Evolutionary conservation across 2,329 filamentous ascomycete species (phyloP), one percentile per base, ranked within the genome.

Genomic region (Aplosporella prunicola): DNA sequence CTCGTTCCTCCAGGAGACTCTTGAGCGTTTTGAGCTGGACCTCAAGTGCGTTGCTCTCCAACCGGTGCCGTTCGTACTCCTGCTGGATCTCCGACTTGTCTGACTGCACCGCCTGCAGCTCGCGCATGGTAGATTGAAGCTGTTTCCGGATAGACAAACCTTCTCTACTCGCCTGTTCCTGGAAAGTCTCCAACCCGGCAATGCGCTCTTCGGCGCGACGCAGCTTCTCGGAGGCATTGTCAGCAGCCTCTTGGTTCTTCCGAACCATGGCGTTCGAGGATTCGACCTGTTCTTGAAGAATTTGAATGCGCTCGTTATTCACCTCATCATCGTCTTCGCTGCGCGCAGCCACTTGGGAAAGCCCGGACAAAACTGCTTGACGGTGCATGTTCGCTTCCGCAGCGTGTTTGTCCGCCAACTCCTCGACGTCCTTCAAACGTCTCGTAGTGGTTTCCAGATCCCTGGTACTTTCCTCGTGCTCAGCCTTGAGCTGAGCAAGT

Each of bases 131-230:
- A 17, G 78, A 72, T 57, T 96, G 91, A 36, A 98, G 72, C 55
- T 96, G 89, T 55, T 91, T 80, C 38, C 91, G 78, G 47, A 96
- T 86, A 23, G 80, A 77, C 38, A 98, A 78, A 32, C 87, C 87
- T 60, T 98, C 93, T 29, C 91, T 77, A 60, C 88, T 96, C 4
- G 88, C 82, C 61, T 98, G 91, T 56, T 98, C 91, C 62, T 98
- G 91, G 58, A 96, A 96, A 18, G 87, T 85, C 59, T 98, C 91
- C 3, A 98, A 72, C 5, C 91, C 91, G 5, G 91, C 93, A 57
- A 98, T 96, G 27, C 91, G 80, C 64, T 96, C 93, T 62, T 98
- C 93, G 3, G 91, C 91, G 41, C 82, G 82, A 36, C 91, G 82
- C 36, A 98, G 70, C 56, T 88, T 93, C 53, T 95, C 87, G 0